Percentiles rank a stretch among this genome's conserved stretches.
Evolutionary conservation across 129 eudicot species (phyloP).

Genomic region (Helianthus tuberosus): DNA sequence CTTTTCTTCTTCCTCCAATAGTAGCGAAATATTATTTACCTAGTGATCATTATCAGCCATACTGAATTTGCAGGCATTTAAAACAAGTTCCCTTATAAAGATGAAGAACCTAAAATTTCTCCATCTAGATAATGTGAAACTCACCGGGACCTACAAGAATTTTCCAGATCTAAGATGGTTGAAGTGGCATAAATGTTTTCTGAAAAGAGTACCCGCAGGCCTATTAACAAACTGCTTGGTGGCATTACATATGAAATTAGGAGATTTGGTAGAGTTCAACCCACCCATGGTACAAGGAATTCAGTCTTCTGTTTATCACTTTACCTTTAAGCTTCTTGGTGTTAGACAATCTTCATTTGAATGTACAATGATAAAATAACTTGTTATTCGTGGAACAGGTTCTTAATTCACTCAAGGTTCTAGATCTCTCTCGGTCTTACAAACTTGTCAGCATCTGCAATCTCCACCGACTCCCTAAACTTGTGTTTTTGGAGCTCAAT

Average conservation of each 20-base stretch:
- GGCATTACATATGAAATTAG: conserved; percentile 30
- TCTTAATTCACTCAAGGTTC: conserved; percentile 30
- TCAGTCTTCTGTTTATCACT: background rate
- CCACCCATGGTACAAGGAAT: conserved; percentile 33
- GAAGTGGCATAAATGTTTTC: conserved; percentile 34
- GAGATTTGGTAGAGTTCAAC: conserved; percentile 29
- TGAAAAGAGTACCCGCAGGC: conserved; percentile 11
- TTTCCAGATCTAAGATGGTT: conserved; percentile 43
- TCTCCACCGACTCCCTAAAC: conserved; percentile 30
- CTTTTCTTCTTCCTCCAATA: too few species aligned
- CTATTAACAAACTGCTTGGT: conserved; percentile 34
- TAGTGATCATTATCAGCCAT: background rate
- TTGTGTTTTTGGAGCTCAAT: background rate
- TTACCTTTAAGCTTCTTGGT: background rate
- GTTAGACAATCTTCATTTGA: too few species aligned
- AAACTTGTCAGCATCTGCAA: conserved; percentile 7
- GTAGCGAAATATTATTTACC: too few species aligned
- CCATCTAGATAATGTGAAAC: conserved; percentile 25
- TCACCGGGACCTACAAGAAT: conserved; percentile 30
- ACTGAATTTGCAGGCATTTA: conserved; percentile 15
- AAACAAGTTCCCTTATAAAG: conserved; percentile 22
- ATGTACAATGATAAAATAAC: too few species aligned
- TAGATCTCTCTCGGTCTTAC: conserved; percentile 33
- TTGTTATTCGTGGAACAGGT: conserved; percentile 15
- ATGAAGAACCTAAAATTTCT: conserved; percentile 36